Conservation (phyloP, 805 yeast genomes). For the Ogataea degrootiae region DNA sequence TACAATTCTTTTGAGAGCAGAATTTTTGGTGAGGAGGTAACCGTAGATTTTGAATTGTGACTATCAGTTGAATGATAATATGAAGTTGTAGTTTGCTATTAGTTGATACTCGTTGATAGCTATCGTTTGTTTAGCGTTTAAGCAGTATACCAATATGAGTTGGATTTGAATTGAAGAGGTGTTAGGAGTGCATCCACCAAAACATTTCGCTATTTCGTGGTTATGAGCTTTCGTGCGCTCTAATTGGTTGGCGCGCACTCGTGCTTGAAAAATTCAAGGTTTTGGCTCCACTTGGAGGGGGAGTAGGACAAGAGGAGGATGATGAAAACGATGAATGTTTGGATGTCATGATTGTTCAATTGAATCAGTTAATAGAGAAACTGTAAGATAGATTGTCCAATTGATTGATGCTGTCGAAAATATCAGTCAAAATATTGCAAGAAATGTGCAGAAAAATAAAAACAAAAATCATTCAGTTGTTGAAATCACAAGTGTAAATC, state of each 20-base stretch:
- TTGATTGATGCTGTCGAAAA: too few species aligned
- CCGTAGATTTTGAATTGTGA: too few species aligned
- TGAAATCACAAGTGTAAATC: neutral
- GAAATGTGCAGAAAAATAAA: too few species aligned
- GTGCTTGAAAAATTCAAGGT: neutral
- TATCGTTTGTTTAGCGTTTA: too few species aligned
- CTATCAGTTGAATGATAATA: too few species aligned
- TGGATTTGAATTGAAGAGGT: neutral
- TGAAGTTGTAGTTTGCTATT: too few species aligned
- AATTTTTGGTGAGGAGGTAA: too few species aligned
- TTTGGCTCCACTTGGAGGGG: neutral
- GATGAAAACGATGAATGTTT: neutral
- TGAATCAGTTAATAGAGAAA: neutral
- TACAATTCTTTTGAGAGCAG: too few species aligned
- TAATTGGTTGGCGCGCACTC: conserved; percentile 20
- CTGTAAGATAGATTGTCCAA: neutral
- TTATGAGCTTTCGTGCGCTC: conserved; percentile 24
- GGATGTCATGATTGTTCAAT: neutral
- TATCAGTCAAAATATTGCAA: too few species aligned
- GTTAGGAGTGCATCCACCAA: conserved; percentile 3
- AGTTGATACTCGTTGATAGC: too few species aligned
- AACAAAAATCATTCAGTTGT: too few species aligned
- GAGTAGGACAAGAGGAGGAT: neutral
- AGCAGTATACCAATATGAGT: neutral
- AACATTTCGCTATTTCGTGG: conserved; percentile 6